Base-by-base conservation (phyloP, 139 green algal genomes). In the Coelastrella sp. region DNA sequence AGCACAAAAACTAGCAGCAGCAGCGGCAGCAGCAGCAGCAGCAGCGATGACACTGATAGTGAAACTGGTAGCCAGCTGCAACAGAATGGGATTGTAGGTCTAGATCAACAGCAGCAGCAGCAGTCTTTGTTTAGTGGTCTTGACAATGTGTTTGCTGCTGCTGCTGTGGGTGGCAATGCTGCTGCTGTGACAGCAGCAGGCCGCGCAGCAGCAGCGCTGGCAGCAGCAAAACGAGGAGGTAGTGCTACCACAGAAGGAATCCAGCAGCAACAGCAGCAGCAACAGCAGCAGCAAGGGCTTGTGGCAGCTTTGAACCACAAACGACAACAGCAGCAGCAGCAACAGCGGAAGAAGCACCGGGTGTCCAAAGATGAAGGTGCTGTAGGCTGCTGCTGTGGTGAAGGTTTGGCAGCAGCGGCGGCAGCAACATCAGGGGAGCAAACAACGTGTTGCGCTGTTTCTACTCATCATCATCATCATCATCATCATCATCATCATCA, bases 11-110 rank as follows among this genome's bases (percentile, higher is more conserved):
- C 32, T 47, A 32, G 16, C 58, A 87, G 81, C 59, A 75, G 80
- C 59, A 86, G 80, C 81, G 77, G 81, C 81, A 65, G 64, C 81
- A 74, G 80, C 59, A 74, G 59, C 76, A 65, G 76, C 54, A 65
- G 54, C 77, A 64, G 47, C 32, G 54, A 64, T 6, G 77, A 66
- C 47, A 83, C 23, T 68, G 54, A 83, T 7, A 65, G 77, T 14
- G 54, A 11, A 32, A 54, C 5, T 5, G 23, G 10, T 14, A 83
- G 54, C 8, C 22, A 80, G 22, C 7, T 17, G 23, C 74, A 80
- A 23, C 74, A 47, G 16, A 22, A 32, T n/a, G 16, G 6, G 19
- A 23, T 23, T n/a, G 71, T 23, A 47, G 71, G 6, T 59, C 3
- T 23, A 17, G 23, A 13, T 8, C 23, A 57, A 7, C 16, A 64